Base-by-base conservation (phyloP, 768 basidiomycete genomes). In the Russula lepida region DNA sequence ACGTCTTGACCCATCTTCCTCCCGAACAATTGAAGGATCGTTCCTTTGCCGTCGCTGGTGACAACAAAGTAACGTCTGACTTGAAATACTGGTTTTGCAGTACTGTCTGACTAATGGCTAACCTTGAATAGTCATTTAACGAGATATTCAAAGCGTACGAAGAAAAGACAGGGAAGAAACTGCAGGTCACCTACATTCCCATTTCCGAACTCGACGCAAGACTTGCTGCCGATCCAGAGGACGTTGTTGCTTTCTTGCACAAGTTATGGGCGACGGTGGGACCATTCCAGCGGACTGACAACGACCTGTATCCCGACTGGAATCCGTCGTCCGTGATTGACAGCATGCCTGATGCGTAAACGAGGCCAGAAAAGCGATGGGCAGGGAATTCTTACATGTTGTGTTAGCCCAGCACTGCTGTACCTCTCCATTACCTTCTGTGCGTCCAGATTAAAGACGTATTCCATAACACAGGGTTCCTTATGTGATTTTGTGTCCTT, bases 221-320 rank as follows among this genome's bases (percentile, higher is more conserved):
- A 12, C 9, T 65, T 3, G 58, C 48, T 6, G 54, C 56, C 41
- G 48, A 68, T 15, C 53, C 62, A 6, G 11, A 50, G 6, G 62
- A 68, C 55, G 1, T 60, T 12, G 1, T 3, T 30, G 17, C 44
- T 0, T 21, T 19, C 41, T 0, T 67, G 35, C 54, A 47, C 30
- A 57, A 39, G 39, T 2, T 46, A 4, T 66, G 55, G 65, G 65
- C 54, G 1, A 52, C 58, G 12, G 6, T 17, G 5, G 56, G 56
- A 15, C 48, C 56, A 41, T 37, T 58, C 15, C 4, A 2, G 56
- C 23, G 32, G 8, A 25, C 47, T 12, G 64, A 58, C 32, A 66
- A 66, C 37, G 33, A 61, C n/a, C 25, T 60, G 25, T 68, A 59
- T 41, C 67, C 67, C 15, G 66, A 57, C 39, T 68, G 63, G 63